Evolutionary conservation across 306 rosid species (phyloP).

Genomic region (Comarum palustre): DNA sequence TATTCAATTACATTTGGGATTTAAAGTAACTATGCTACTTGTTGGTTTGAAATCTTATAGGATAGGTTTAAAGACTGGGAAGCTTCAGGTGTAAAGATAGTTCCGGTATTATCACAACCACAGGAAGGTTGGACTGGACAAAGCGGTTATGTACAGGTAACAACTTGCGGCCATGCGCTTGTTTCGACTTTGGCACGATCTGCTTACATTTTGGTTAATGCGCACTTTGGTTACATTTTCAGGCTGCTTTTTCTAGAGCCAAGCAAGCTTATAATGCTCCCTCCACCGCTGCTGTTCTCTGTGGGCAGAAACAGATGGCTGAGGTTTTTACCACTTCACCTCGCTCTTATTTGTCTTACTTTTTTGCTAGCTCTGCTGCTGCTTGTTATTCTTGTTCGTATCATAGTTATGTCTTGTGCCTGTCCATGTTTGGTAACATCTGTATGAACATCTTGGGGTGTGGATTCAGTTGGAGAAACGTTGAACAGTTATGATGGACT

Average conservation of each 20-base stretch:
- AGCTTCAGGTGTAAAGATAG: slow-evolving; percentile 78
- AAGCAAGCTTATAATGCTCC: slow-evolving; percentile 62
- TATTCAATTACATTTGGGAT: slow-evolving; percentile 21
- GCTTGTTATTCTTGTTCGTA: background rate
- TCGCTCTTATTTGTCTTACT: slow-evolving; percentile 2
- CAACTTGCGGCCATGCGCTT: background rate
- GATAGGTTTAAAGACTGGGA: slow-evolving; percentile 92
- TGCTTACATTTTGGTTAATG: no score
- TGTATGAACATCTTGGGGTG: background rate
- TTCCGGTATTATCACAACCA: slow-evolving; percentile 91
- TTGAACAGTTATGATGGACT: background rate
- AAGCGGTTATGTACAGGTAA: slow-evolving; percentile 87
- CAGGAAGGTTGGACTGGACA: slow-evolving; percentile 74
- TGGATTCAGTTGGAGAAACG: background rate
- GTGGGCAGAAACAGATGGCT: slow-evolving; percentile 92
- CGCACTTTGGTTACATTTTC: slow-evolving; percentile 24
- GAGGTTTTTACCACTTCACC: slow-evolving; percentile 48
- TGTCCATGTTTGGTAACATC: background rate
- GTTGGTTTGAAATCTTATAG: slow-evolving; percentile 38
- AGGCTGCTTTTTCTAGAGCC: slow-evolving; percentile 82
- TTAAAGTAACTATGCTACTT: background rate
- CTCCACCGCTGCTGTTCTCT: slow-evolving; percentile 68
- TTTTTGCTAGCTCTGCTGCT: background rate
- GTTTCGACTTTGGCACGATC: no score
- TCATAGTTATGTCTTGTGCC: background rate